These are phyloP conservation scores for Lachancea sp. DNA, from an alignment of 805 yeast species.

Conservation along the genomic window DNA sequence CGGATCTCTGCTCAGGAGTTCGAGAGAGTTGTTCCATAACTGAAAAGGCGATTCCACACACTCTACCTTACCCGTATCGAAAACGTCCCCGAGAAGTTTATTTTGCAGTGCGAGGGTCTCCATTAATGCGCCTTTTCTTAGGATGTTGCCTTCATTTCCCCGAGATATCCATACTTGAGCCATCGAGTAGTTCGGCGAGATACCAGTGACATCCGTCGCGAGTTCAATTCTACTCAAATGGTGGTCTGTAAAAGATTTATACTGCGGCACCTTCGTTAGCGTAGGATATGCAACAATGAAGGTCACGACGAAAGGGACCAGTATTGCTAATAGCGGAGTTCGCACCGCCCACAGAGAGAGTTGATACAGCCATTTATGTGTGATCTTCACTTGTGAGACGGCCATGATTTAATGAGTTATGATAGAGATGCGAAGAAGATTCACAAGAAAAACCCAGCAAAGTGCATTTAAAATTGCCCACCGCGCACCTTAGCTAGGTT, in stretches of 20 bases:
- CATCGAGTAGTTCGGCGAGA: conserved; percentile 17
- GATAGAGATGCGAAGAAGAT: not conserved
- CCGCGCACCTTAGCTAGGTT: not conserved
- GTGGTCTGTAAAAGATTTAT: conserved; percentile 29
- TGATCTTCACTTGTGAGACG: not conserved
- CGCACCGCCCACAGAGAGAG: conserved; percentile 15
- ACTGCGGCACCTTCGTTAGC: conserved; percentile 23
- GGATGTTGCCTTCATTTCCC: conserved; percentile 17
- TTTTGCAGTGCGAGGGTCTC: conserved; percentile 34
- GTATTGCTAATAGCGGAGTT: conserved; percentile 39
- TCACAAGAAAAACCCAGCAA: not conserved
- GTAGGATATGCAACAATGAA: conserved; percentile 47
- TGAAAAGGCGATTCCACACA: conserved; percentile 38
- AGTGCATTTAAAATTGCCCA: not conserved
- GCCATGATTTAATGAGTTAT: not conserved
- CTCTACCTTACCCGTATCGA: conserved; percentile 9
- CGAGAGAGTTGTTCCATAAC: conserved; percentile 37
- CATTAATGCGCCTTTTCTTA: conserved; percentile 34
- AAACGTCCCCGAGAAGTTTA: conserved; percentile 22
- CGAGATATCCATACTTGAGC: conserved; percentile 21
- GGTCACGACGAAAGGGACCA: conserved; percentile 43
- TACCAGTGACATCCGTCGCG: not conserved
- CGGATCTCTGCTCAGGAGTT: conserved; percentile 28
- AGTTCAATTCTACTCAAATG: conserved; percentile 12
- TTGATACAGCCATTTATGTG: not conserved